These are phyloP conservation scores for Pilobolus umbonatus DNA, from an alignment of 192 early-diverging fungal genomes.

Conservation along the genomic window DNA sequence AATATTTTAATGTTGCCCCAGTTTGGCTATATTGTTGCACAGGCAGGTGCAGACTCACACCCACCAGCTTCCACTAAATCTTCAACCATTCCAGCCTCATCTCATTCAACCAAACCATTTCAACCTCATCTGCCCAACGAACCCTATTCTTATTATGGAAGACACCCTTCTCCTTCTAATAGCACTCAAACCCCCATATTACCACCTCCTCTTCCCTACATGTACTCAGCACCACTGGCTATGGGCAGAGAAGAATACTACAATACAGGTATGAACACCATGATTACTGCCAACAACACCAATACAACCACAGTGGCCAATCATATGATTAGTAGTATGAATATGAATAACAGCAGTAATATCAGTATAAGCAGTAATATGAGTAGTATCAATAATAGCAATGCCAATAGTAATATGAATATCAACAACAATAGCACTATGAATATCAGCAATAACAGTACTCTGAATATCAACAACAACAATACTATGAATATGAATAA, in stretches of 20 bases:
- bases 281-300: too few species aligned
- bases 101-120: constrained; percentile 1
- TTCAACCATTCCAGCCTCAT: constrained; percentile 3
- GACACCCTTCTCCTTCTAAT: constrained; percentile 10
- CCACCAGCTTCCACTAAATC: not conserved
- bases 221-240: not conserved
- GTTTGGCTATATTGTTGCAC: constrained; percentile 36
- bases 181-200: not conserved
- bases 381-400: constrained; percentile 9
- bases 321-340: too few species aligned
- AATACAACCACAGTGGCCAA: not conserved
- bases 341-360: too few species aligned
- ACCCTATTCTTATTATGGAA: constrained; percentile 5
- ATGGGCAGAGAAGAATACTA: too few species aligned
- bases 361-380: not conserved
- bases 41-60: constrained; percentile 32
- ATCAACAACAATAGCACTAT: too few species aligned
- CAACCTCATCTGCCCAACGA: not conserved
- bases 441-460: too few species aligned
- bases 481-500: too few species aligned
- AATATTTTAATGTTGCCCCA: constrained; percentile 30
- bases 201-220: constrained; percentile 5
- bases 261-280: too few species aligned
- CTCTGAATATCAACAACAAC: too few species aligned
- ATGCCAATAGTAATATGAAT: too few species aligned